Base-by-base conservation (phyloP, 2,329 filamentous ascomycete genomes). In the Scytalidium lignicola region DNA sequence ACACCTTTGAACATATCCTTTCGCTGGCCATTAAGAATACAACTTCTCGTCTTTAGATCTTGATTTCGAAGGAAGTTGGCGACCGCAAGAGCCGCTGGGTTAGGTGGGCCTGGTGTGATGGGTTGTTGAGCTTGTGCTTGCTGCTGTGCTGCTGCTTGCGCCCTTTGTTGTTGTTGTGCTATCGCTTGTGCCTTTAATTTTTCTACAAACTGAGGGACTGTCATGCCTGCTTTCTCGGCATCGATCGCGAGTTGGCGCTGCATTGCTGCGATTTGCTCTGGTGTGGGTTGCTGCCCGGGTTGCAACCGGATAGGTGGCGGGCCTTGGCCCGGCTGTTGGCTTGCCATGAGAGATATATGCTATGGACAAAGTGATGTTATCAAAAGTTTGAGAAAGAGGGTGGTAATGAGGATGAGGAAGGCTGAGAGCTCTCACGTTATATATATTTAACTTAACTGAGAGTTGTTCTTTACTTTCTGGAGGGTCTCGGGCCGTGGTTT, bases 1-100 rank as follows among this genome's bases (percentile, higher is more conserved):
- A 44, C 74, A 92, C 90, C 90, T 78, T 86, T 87, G 71, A 99
- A 97, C 88, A 99, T 95, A 58, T 99, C 92, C 72, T 96, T 97
- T 62, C 93, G 82, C 76, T 96, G 91, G 62, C 93, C 93, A 58
- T 96, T 91, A 57, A 97, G 80, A 56, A 99, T 95, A 67, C 88
- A 92, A 17, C 91, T 96, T 55, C 93, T 79, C 17, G 81, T 78
- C 78, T 99, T 99, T 56, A 99, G 73, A 51, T 93, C 82, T 71
- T 96, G 91, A 51, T 79, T 70, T 58, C 84, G 83, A 51, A 99
- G 73, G 71, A 95, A 99, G 63, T 89, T 86, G 58, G 93, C 95
- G 48, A 99, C 79, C 8, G 91, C 90, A 42, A 97, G 72, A 18
- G 90, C 91, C 62, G 90, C 83, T 37, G 92, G 92, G 60, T 95